Base-by-base conservation (phyloP, 2,329 filamentous ascomycete species). In the Colletotrichum chlorophyti region DNA sequence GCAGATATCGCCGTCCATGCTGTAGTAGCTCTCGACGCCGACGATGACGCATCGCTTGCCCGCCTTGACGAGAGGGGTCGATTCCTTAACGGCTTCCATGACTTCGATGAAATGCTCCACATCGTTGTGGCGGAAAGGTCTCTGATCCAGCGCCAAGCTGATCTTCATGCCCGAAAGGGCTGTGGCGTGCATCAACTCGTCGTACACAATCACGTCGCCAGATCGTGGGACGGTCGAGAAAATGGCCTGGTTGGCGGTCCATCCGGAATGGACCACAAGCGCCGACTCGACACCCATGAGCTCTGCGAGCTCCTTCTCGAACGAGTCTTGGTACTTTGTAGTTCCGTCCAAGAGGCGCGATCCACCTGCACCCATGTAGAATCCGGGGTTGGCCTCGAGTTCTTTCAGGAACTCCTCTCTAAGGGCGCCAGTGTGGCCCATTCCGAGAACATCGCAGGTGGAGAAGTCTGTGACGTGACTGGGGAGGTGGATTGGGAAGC, bases 261-360 rank as follows among this genome's bases (percentile, higher is more conserved):
- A 85, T 0, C 81, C 83, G 0, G 81, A 89, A 60, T 85, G 85
- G 64, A 87, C 83, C 1, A 91, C 70, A 0, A 90, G 71, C 0
- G 79, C 87, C 2, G 76, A 71, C 3, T 82, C 77, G 0, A 86
- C 84, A 15, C 78, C 71, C 65, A 91, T 85, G 65, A 90, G 89
- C 0, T 60, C 63, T 0, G 87, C 84, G 51, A 91, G 83, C 63
- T 91, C 87, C 1, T 87, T 72, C n/a, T 78, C 68, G 58, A 88
- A 80, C 0, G 19, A 9, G 17, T 42, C 35, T 23, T 85, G 80
- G 65, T 87, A 88, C 0, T 65, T 32, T 1, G 82, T 86, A 66
- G 90, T 90, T 3, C 88, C 88, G 63, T 90, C 85, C 4, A 89
- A 74, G 0, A 90, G 75, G 7, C 88, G 78, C 0, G 85, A 88